Percentiles rank a stretch among this genome's conserved stretches.
These are phyloP conservation scores for Arthrocladium fulminans DNA, from an alignment of 2,329 filamentous ascomycete genomes.

Conservation along the genomic window DNA sequence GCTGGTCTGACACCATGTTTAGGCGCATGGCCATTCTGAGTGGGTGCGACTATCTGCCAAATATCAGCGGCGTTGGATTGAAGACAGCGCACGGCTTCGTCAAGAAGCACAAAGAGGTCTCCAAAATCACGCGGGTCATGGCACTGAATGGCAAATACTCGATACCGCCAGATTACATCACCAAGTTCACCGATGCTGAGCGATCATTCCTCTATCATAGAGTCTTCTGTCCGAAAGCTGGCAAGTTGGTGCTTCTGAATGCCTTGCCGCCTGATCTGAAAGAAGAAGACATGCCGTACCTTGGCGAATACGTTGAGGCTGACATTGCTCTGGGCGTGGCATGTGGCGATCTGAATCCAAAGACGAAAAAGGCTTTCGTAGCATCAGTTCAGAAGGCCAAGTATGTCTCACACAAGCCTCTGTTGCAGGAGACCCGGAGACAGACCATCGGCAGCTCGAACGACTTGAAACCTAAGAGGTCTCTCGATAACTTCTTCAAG, in stretches of 20 bases:
- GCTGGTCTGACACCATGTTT: slow-evolving; percentile 88
- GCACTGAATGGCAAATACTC: slow-evolving; percentile 82
- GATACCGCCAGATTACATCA: slow-evolving; percentile 72
- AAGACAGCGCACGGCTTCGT: slow-evolving; percentile 90
- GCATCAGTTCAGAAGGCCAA: slow-evolving; percentile 16
- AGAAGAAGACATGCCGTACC: slow-evolving; percentile 65
- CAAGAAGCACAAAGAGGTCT: slow-evolving; percentile 79
- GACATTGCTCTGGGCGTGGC: slow-evolving; percentile 66
- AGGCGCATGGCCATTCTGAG: slow-evolving; percentile 92
- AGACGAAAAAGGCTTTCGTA: slow-evolving; percentile 62
- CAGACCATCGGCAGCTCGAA: slow-evolving; percentile 37
- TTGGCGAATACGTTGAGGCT: slow-evolving; percentile 64
- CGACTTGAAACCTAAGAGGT: slow-evolving; percentile 50
- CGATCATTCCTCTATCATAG: slow-evolving; percentile 89
- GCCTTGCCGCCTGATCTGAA: slow-evolving; percentile 54
- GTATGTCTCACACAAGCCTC: slow-evolving; percentile 25
- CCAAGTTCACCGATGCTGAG: slow-evolving; percentile 76
- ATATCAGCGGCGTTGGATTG: slow-evolving; percentile 74
- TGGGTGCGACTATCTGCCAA: slow-evolving; percentile 89
- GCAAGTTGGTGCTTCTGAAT: slow-evolving; percentile 67
- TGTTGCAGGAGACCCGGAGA: slow-evolving; percentile 30
- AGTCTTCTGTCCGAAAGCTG: slow-evolving; percentile 72
- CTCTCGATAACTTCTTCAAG: slow-evolving; percentile 59
- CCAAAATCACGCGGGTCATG: slow-evolving; percentile 70
- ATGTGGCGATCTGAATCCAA: slow-evolving; percentile 74